Evolutionary conservation across 192 early-diverging fungal species (phyloP).

Genomic region (Thamnidium elegans): DNA sequence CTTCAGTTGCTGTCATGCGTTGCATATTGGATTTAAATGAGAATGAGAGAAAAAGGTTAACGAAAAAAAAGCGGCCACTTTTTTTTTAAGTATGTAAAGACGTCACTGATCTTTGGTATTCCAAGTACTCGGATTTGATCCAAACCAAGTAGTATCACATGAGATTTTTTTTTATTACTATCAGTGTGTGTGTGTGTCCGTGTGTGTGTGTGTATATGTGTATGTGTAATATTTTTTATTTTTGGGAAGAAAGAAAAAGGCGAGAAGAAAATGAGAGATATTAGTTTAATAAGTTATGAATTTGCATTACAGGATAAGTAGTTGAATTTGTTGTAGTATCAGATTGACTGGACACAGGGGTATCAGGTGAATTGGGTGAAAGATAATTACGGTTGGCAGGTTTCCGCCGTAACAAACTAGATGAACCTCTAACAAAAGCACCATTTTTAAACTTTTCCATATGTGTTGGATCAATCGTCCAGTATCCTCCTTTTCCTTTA

Average conservation of each 20-base stretch:
- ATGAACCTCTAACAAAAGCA: constrained; percentile 36
- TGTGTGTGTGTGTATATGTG: no score
- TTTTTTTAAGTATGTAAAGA: no score
- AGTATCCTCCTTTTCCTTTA: constrained; percentile 67
- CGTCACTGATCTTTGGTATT: no score
- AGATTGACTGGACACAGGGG: background rate
- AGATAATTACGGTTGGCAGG: background rate
- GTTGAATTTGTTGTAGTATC: background rate
- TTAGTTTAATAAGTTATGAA: constrained; percentile 30
- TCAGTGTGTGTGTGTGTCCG: no score
- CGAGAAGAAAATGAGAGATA: no score
- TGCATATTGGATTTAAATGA: constrained; percentile 18
- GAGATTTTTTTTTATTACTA: no score
- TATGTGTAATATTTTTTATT: no score
- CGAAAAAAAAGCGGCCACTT: no score
- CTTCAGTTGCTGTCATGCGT: constrained; percentile 31
- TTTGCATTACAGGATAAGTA: constrained; percentile 19
- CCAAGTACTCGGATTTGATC: no score
- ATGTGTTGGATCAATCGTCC: constrained; percentile 51
- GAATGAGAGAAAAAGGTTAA: background rate
- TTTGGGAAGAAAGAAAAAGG: no score
- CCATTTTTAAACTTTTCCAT: constrained; percentile 38
- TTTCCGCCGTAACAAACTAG: constrained; percentile 21
- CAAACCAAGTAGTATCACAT: no score
- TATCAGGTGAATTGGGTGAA: background rate